A percentile compares a stretch with the other conserved stretches of the same genome.
Evolutionary conservation across 148 eudicot species (phyloP).

Genomic region (Diospyros kaki): DNA sequence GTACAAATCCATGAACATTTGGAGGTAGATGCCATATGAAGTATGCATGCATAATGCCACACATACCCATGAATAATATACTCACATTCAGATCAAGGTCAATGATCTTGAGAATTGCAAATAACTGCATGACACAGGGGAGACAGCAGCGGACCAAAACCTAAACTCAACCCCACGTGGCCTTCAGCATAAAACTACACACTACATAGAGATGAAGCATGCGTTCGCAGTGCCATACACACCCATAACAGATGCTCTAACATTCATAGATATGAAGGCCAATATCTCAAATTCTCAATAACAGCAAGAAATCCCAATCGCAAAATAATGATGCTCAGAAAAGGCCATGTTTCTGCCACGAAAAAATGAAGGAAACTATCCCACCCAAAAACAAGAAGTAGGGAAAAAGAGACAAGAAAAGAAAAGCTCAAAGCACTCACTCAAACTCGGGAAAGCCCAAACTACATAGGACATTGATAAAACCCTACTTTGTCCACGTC

Average conservation of each 20-base stretch:
- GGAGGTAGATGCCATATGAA: background rate
- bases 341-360: background rate
- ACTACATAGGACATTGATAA: background rate
- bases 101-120: background rate
- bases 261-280: too few relatives aligned
- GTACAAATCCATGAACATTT: background rate
- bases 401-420: background rate
- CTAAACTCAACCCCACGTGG: background rate
- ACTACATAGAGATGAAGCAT: background rate
- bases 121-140: background rate
- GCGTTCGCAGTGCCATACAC: too few relatives aligned
- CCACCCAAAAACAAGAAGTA: background rate
- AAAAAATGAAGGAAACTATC: background rate
- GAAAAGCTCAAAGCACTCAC: background rate
- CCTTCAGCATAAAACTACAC: background rate
- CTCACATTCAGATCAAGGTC: too few relatives aligned
- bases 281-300: too few relatives aligned
- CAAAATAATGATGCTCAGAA: background rate
- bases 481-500: background rate
- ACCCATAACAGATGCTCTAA: too few relatives aligned
- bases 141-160: background rate
- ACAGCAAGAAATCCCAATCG: background rate
- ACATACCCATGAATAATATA: background rate
- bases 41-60: background rate
- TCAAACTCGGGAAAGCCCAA: background rate